These are phyloP conservation scores for Nakazawaea peltata DNA, from an alignment of 805 yeast species.

Conservation along the genomic window DNA sequence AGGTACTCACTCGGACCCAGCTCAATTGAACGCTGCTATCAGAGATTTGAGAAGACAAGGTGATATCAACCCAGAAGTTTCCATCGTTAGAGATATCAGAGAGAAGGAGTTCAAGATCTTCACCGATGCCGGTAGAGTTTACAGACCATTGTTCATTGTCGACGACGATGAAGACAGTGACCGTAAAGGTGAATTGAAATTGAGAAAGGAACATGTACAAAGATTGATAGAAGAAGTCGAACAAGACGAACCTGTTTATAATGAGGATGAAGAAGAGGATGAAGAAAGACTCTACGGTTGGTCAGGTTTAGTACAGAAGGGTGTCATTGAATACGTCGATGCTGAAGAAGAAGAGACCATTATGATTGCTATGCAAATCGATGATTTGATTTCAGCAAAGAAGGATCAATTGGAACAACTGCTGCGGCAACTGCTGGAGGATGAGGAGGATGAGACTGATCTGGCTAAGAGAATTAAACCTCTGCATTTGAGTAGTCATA, in stretches of 20 bases:
- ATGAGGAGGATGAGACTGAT: slow-evolving; percentile 38
- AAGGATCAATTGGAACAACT: slow-evolving; percentile 30
- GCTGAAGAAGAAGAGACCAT: slow-evolving; percentile 99
- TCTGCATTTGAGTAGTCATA: slow-evolving; percentile 43
- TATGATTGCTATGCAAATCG: slow-evolving; percentile 98
- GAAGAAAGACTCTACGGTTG: slow-evolving; percentile 58
- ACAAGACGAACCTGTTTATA: slow-evolving; percentile 49
- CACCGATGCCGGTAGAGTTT: slow-evolving; percentile 98
- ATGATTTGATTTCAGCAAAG: slow-evolving; percentile 72
- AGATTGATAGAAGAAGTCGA: slow-evolving; percentile 56
- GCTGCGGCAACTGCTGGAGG: slow-evolving; percentile 38
- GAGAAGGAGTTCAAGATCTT: slow-evolving; percentile 93
- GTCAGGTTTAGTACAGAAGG: slow-evolving; percentile 75
- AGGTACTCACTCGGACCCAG: slow-evolving; percentile 96
- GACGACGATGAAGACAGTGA: slow-evolving; percentile 72
- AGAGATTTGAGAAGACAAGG: slow-evolving; percentile 89
- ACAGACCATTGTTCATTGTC: slow-evolving; percentile 92
- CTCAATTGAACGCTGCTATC: slow-evolving; percentile 85
- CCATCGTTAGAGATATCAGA: slow-evolving; percentile 93
- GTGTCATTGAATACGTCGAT: slow-evolving; percentile 93
- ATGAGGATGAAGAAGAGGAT: slow-evolving; percentile 40
- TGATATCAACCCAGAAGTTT: slow-evolving; percentile 92
- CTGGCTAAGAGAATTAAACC: slow-evolving; percentile 86
- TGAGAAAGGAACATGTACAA: slow-evolving; percentile 78
- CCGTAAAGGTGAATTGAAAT: slow-evolving; percentile 67